Evolutionary conservation across 1,139 yeast genomes (phyloP).

Genomic region (Blastobotrys petasosporus): DNA sequence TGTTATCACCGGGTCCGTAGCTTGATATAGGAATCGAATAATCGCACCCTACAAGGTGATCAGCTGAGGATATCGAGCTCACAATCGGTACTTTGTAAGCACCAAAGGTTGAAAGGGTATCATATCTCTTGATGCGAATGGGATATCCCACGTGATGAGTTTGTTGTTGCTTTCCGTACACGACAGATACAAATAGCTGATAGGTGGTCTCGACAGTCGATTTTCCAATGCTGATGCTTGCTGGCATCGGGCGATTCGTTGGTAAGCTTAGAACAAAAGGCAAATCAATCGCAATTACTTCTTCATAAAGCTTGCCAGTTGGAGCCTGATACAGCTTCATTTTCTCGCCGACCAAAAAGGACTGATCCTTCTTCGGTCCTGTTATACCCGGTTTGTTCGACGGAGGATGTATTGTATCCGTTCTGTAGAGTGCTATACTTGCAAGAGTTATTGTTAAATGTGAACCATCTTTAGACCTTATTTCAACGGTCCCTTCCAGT

Average conservation of each 20-base stretch:
- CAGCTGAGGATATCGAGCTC: slow-evolving; percentile 29
- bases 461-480: slow-evolving; percentile 29
- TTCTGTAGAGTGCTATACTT: slow-evolving; percentile 35
- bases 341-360: slow-evolving; percentile 34
- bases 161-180: slow-evolving; percentile 24
- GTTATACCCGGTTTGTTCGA: slow-evolving; percentile 31
- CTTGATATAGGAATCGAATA: slow-evolving; percentile 34
- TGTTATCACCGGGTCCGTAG: slow-evolving; percentile 37
- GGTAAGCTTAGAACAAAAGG: slow-evolving; percentile 37
- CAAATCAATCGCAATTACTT: slow-evolving; percentile 34
- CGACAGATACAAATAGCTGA: slow-evolving; percentile 32
- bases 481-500: slow-evolving; percentile 36
- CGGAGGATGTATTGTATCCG: slow-evolving; percentile 35
- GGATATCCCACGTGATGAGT: slow-evolving; percentile 32
- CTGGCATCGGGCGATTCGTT: slow-evolving; percentile 32
- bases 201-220: slow-evolving; percentile 32
- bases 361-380: slow-evolving; percentile 33
- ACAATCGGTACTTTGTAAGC: slow-evolving; percentile 31
- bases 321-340: slow-evolving; percentile 27
- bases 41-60: slow-evolving; percentile 35
- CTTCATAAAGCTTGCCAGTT: slow-evolving; percentile 23
- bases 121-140: slow-evolving; percentile 34
- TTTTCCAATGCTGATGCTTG: slow-evolving; percentile 33
- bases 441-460: slow-evolving; percentile 29
- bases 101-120: slow-evolving; percentile 38